A percentile compares a stretch with the other conserved stretches of the same genome.
These are phyloP conservation scores for Chlamydomonas asymmetrica DNA, from an alignment of 139 green algal genomes.

Conservation along the genomic window DNA sequence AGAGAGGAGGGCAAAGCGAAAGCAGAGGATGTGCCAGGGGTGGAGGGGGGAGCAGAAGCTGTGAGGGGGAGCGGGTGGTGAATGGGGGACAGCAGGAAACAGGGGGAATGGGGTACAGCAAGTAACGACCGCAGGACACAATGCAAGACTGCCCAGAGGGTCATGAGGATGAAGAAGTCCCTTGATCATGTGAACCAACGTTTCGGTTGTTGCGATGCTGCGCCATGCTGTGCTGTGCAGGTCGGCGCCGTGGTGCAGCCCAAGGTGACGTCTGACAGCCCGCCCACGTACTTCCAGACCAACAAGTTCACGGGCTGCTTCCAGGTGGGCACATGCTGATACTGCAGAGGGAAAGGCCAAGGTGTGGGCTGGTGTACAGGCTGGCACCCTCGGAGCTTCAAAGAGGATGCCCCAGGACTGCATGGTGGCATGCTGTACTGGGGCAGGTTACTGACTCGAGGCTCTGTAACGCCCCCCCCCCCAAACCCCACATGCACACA, in stretches of 20 bases:
- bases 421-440: too few species aligned
- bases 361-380: neutral
- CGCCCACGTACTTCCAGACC: constrained; percentile 94
- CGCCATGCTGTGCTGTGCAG: constrained; percentile 21
- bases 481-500: too few species aligned
- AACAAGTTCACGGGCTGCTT: constrained; percentile 90
- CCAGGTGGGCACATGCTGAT: constrained; percentile 79
- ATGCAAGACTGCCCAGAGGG: too few species aligned
- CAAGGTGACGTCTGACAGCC: constrained; percentile 73
- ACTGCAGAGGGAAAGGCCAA: too few species aligned
- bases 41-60: neutral
- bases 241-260: constrained; percentile 91
- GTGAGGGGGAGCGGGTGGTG: neutral
- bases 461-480: too few species aligned
- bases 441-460: too few species aligned
- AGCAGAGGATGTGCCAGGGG: neutral
- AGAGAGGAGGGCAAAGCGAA: neutral
- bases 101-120: neutral
- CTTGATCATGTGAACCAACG: too few species aligned
- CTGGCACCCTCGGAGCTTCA: too few species aligned
- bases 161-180: too few species aligned
- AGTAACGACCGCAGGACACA: too few species aligned
- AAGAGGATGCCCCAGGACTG: too few species aligned
- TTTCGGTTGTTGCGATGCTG: neutral
- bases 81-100: neutral